A percentile compares a stretch with the other conserved stretches of the same genome.
These are phyloP conservation scores for Iris pallida DNA, from an alignment of 116 monocot species.

Conservation along the genomic window DNA sequence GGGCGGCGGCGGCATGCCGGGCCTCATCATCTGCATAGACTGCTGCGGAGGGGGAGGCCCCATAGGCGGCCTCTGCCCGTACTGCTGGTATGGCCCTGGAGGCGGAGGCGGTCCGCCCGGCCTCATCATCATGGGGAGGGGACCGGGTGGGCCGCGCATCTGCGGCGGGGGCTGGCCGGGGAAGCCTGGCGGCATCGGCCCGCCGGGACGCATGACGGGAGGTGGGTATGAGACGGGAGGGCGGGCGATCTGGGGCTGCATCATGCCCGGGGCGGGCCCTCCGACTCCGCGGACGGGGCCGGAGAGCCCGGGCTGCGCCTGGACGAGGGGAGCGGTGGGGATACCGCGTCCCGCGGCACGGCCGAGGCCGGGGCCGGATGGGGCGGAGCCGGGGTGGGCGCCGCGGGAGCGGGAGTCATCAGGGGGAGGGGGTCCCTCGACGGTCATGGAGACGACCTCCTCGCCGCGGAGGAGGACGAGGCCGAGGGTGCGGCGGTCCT, in stretches of 20 bases:
- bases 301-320: constrained; percentile 79
- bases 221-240: constrained; percentile 61
- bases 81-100: constrained; percentile 25
- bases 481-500: constrained; percentile 82
- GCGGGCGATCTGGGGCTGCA: constrained; percentile 76
- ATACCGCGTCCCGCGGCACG: constrained; percentile 84
- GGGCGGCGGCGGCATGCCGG: constrained; percentile 13
- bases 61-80: constrained; percentile 59
- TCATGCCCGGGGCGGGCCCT: constrained; percentile 87
- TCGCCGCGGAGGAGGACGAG: constrained; percentile 92
- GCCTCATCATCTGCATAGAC: constrained; percentile 21
- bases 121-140: constrained; percentile 27
- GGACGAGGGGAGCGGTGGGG: constrained; percentile 66
- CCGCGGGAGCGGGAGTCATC: constrained; percentile 79
- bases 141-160: constrained; percentile 10
- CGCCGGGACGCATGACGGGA: constrained; percentile 7
- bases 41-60: constrained; percentile 48
- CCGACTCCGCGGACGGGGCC: constrained; percentile 88
- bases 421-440: constrained; percentile 88
- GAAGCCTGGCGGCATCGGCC: constrained; percentile 17
- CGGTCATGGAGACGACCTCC: constrained; percentile 98
- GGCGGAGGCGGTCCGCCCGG: constrained; percentile 37
- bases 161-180: constrained; percentile 21
- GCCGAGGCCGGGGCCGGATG: constrained; percentile 64
- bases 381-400: constrained; percentile 25